Conservation (phyloP, 257 asterid species). For the Capsicum pubescens region DNA sequence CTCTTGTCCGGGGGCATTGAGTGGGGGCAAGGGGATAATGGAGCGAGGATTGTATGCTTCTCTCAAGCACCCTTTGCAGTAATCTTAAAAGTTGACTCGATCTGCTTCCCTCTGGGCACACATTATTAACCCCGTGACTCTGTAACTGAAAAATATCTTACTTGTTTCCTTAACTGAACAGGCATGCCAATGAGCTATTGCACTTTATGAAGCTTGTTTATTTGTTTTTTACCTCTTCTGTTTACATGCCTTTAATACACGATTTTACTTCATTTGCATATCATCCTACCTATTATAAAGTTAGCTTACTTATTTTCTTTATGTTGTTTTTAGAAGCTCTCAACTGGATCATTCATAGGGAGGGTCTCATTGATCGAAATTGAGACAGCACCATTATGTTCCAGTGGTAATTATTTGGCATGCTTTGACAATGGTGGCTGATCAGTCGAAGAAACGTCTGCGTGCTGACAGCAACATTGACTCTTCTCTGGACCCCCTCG, state of each 20-base stretch:
- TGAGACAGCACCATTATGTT: constrained; percentile 41
- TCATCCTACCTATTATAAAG: too few species aligned
- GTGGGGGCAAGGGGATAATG: not conserved
- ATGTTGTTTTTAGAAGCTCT: constrained; percentile 21
- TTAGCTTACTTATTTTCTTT: not conserved
- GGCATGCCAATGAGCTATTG: not conserved
- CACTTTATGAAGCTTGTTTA: constrained; percentile 26
- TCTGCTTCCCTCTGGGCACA: constrained; percentile 7
- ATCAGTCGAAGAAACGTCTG: constrained; percentile 70
- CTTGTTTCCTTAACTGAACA: constrained; percentile 18
- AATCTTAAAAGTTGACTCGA: constrained; percentile 1
- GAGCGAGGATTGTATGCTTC: constrained; percentile 10
- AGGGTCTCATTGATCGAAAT: constrained; percentile 27
- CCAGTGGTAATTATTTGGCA: constrained; percentile 36
- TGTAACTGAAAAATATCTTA: not conserved
- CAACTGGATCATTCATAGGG: constrained; percentile 26
- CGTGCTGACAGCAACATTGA: constrained; percentile 61
- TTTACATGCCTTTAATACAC: not conserved
- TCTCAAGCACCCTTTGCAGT: not conserved
- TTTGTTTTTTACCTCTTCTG: not conserved
- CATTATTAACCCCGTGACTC: not conserved
- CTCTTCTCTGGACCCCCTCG: constrained; percentile 56
- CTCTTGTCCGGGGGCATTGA: not conserved
- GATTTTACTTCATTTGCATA: not conserved
- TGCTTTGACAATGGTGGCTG: constrained; percentile 65